phyloP scores from a whole-genome alignment of 257 asterid species.

The Ophiorrhiza pumila region DNA sequence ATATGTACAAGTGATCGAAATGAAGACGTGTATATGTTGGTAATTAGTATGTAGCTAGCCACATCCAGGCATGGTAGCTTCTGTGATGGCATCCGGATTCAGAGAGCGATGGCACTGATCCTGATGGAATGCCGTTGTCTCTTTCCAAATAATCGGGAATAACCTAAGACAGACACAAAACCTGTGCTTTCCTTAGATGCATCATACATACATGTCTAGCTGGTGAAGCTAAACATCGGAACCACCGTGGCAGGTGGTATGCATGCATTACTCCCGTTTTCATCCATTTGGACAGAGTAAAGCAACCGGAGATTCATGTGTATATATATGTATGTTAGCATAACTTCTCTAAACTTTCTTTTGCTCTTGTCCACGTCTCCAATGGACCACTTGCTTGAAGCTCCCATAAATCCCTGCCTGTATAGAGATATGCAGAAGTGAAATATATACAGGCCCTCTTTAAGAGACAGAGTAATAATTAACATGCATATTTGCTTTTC shows the following conservation, averaged over 20 bases:
- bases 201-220: not conserved
- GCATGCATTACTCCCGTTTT: not conserved
- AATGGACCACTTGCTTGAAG: conserved; percentile 51
- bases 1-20: not conserved
- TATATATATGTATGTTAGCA: not conserved
- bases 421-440: not conserved
- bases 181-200: not conserved
- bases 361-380: conserved; percentile 44
- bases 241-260: conserved; percentile 9
- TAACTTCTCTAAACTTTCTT: not conserved
- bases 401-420: conserved; percentile 57
- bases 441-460: no score
- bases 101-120: no score
- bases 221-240: not conserved
- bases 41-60: no score
- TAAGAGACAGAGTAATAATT: no score
- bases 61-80: no score
- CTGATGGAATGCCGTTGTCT: no score
- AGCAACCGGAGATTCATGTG: not conserved
- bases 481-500: not conserved
- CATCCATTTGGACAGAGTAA: not conserved
- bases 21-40: no score
- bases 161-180: not conserved
- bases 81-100: no score
- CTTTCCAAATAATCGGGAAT: not conserved